These are phyloP conservation scores for Sequoiadendron giganteum DNA, from an alignment of 75 land plant species.

Conservation along the genomic window DNA sequence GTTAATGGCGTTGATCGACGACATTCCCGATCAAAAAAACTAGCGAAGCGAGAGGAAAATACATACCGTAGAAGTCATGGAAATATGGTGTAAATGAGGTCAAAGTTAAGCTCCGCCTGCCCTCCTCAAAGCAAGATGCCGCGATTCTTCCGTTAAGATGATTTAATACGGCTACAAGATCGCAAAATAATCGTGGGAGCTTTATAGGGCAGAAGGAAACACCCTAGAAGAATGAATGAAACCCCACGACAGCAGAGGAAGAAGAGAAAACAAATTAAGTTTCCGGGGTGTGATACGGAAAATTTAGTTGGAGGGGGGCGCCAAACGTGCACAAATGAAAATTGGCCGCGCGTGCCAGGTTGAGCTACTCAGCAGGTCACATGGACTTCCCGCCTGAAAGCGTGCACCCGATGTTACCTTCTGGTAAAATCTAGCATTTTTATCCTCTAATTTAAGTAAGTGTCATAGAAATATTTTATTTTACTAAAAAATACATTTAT, in stretches of 20 bases:
- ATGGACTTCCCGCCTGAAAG: not conserved
- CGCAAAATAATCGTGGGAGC: not conserved
- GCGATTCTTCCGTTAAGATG: not conserved
- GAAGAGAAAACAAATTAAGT: not conserved
- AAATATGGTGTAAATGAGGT: not conserved
- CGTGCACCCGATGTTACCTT: too few relatives aligned
- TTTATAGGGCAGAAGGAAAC: not conserved
- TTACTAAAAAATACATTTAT: too few relatives aligned
- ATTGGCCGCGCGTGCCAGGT: too few relatives aligned
- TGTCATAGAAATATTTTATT: too few relatives aligned
- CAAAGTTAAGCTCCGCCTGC: not conserved
- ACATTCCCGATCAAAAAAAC: not conserved
- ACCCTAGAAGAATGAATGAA: not conserved
- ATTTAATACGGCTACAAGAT: not conserved
- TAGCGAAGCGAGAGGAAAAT: not conserved
- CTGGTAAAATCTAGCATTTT: too few relatives aligned
- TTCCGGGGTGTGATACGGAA: not conserved
- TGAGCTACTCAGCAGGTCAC: not conserved
- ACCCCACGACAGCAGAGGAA: not conserved
- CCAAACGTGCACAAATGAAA: not conserved
- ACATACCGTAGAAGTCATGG: not conserved
- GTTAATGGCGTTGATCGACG: not conserved
- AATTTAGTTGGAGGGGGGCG: not conserved
- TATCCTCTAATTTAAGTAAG: too few relatives aligned
- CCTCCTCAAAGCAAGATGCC: not conserved